A percentile compares a stretch with the other conserved stretches of the same genome.
Evolutionary conservation across 179 eudicot species (phyloP).

Genomic region (Sideroxylon spinosum): DNA sequence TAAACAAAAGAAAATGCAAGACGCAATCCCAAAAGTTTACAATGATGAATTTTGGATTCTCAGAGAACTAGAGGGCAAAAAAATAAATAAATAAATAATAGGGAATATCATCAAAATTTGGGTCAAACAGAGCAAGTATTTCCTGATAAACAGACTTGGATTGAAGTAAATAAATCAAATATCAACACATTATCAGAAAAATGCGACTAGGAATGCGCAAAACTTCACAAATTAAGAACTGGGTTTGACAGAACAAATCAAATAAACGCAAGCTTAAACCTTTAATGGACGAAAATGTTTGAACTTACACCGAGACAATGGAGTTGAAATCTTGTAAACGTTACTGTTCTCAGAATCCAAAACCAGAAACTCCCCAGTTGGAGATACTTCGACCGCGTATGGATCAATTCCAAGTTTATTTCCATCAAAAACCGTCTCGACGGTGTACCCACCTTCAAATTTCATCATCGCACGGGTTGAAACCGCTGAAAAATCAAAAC

Average conservation of each 20-base stretch:
- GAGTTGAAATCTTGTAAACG: constrained; percentile 76
- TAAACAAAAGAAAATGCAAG: constrained; percentile 25
- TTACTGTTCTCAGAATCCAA: constrained; percentile 90
- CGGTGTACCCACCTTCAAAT: constrained; percentile 84
- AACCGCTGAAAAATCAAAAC: constrained; percentile 25
- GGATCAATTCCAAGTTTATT: constrained; percentile 98
- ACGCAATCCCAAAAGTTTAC: constrained; percentile 1
- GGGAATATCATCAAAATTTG: background rate
- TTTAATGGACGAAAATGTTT: background rate
- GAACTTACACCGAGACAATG: constrained; percentile 78
- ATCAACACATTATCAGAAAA: background rate
- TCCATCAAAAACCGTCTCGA: constrained; percentile 96
- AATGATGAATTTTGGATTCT: constrained; percentile 11
- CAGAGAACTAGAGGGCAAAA: background rate
- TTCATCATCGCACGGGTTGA: constrained; percentile 72
- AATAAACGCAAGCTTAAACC: background rate
- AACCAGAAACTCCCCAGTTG: constrained; percentile 73
- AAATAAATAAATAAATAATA: no score
- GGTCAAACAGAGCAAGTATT: background rate
- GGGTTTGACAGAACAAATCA: background rate
- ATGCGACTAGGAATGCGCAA: background rate
- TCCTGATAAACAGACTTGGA: background rate
- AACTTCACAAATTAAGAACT: background rate
- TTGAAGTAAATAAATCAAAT: no score
- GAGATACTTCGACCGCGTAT: constrained; percentile 57